Conservation (phyloP, 768 basidiomycete species). For the Infundibulicybe gibba region DNA sequence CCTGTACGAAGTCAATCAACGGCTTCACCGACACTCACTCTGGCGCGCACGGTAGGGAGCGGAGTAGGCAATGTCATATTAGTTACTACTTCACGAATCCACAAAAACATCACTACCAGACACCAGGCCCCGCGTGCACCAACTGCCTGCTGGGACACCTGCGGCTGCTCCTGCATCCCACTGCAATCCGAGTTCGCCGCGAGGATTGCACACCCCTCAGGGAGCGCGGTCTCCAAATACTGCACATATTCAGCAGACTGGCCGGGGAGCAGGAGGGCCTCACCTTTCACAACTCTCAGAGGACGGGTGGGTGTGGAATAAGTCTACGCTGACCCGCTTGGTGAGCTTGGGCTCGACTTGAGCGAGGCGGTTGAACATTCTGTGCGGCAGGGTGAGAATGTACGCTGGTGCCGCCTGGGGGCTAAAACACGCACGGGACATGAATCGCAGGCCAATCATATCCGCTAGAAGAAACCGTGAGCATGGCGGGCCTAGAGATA, state of each 20-base stretch:
- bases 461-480: constrained; percentile 53
- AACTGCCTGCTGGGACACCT: constrained; percentile 21
- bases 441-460: constrained; percentile 76
- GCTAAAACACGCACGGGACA: constrained; percentile 84
- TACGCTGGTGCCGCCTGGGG: constrained; percentile 74
- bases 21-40: too few relatives aligned
- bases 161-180: constrained; percentile 31
- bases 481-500: not conserved
- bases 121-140: not conserved
- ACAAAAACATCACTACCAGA: too few relatives aligned
- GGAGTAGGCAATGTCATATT: too few relatives aligned
- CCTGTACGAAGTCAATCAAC: too few relatives aligned
- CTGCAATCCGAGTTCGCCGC: constrained; percentile 56
- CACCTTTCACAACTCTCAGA: constrained; percentile 68
- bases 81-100: too few relatives aligned
- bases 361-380: constrained; percentile 70
- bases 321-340: constrained; percentile 34
- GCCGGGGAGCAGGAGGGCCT: constrained; percentile 11
- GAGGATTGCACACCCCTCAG: constrained; percentile 53
- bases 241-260: not conserved
- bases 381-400: constrained; percentile 17
- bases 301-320: constrained; percentile 81
- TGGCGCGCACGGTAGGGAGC: too few relatives aligned
- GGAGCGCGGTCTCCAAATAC: constrained; percentile 45
- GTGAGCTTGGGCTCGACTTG: constrained; percentile 43